These are phyloP conservation scores for Magnaporthiopsis poae DNA, from an alignment of 2,329 filamentous ascomycete species.

Conservation along the genomic window DNA sequence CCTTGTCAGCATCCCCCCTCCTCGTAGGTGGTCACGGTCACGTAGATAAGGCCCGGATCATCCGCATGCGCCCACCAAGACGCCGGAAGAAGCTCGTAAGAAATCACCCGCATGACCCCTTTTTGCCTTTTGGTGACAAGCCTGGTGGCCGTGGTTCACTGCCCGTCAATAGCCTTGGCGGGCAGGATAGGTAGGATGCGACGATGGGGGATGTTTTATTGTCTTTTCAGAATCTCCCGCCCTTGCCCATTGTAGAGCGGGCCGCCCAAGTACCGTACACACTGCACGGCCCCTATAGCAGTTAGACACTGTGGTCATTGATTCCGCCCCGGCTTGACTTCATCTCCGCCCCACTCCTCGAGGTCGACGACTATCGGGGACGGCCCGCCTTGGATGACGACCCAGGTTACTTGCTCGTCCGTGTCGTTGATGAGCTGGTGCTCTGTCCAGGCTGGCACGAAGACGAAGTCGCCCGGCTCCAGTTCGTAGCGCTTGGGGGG, in stretches of 20 bases:
- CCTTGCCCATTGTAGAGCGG: neutral
- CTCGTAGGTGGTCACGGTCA: neutral
- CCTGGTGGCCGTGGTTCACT: no score
- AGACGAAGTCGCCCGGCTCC: conserved; percentile 55
- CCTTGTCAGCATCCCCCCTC: neutral
- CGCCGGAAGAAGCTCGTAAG: neutral
- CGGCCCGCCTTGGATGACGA: conserved; percentile 53
- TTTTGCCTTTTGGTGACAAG: neutral
- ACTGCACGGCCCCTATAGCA: no score
- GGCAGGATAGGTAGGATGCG: neutral
- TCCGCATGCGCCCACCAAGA: neutral
- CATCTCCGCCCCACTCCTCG: conserved; percentile 49
- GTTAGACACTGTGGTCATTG: neutral
- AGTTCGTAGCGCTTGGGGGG: conserved; percentile 47
- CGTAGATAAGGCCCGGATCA: neutral
- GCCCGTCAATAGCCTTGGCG: neutral
- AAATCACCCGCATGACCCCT: neutral
- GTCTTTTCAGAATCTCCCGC: neutral
- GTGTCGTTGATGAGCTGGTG: conserved; percentile 61
- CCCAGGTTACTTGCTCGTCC: conserved; percentile 51
- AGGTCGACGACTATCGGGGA: conserved; percentile 54
- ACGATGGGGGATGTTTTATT: neutral
- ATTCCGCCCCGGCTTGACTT: conserved; percentile 15
- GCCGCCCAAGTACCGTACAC: neutral
- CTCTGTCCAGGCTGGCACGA: conserved; percentile 60